These are phyloP conservation scores for Lyophyllum semitale DNA, from an alignment of 768 basidiomycete species.

Conservation along the genomic window DNA sequence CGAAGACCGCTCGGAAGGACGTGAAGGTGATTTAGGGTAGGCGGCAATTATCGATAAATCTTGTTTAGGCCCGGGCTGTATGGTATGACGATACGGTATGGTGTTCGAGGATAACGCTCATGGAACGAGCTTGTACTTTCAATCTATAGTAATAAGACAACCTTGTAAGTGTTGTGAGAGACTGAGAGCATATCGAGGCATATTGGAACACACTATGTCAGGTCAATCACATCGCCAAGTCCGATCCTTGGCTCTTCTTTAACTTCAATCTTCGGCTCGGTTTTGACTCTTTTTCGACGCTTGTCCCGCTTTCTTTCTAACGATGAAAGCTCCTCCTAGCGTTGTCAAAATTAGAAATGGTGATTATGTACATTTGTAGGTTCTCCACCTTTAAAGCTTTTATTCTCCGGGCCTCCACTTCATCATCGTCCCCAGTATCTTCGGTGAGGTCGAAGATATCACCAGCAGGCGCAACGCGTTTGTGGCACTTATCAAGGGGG, in stretches of 20 bases:
- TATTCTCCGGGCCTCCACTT: not conserved
- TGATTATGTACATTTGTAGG: not conserved
- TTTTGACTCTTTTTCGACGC: not conserved
- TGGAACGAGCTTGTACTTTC: too few species aligned
- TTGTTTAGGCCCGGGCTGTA: too few species aligned
- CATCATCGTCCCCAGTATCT: not conserved
- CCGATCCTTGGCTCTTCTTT: not conserved
- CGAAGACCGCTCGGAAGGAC: too few species aligned
- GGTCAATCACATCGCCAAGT: not conserved
- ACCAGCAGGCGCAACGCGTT: not conserved
- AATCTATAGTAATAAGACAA: too few species aligned
- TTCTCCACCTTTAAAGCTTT: not conserved
- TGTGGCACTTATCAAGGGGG: not conserved
- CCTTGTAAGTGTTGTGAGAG: too few species aligned
- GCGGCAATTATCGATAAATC: too few species aligned
- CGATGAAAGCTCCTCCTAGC: slow-evolving; percentile 1
- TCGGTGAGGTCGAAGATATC: slow-evolving; percentile 4
- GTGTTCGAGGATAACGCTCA: too few species aligned
- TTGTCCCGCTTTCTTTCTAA: not conserved
- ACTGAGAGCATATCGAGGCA: not conserved
- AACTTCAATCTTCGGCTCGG: not conserved
- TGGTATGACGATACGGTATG: too few species aligned
- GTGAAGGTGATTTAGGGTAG: too few species aligned
- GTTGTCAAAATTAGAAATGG: not conserved
- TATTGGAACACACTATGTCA: not conserved